A percentile compares a stretch with the other conserved stretches of the same genome.
Conservation (phyloP, 306 rosid species). For the Albizia julibrissin region DNA sequence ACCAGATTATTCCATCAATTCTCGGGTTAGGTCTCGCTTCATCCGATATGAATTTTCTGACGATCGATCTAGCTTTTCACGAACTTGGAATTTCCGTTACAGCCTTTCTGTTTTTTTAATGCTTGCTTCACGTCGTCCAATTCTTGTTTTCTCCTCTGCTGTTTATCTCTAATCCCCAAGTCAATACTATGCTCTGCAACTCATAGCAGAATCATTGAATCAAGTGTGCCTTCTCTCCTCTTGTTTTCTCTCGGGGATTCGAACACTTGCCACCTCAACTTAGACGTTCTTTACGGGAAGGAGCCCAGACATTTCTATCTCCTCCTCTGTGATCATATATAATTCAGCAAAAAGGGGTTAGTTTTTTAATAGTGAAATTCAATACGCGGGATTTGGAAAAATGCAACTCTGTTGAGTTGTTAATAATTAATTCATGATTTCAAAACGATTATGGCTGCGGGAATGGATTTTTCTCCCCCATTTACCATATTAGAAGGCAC, state of each 20-base stretch:
- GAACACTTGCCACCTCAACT: background rate
- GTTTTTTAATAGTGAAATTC: background rate
- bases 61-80: constrained; percentile 7
- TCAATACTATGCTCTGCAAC: background rate
- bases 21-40: constrained; percentile 7
- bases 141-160: background rate
- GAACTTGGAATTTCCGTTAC: background rate
- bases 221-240: constrained; percentile 1
- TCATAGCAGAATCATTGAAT: background rate
- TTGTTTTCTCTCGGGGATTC: background rate
- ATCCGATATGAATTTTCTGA: background rate
- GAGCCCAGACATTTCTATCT: too few relatives aligned
- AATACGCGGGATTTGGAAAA: background rate
- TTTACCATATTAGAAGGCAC: constrained; percentile 50
- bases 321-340: background rate
- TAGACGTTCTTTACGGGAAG: background rate
- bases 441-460: constrained; percentile 53
- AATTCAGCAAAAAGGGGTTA: background rate
- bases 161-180: background rate
- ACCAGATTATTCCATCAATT: constrained; percentile 4
- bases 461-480: constrained; percentile 58
- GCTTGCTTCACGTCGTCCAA: background rate
- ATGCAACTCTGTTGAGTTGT: background rate
- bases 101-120: background rate
- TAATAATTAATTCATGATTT: constrained; percentile 37